Evolutionary conservation across 148 eudicot genomes (phyloP), one percentile per base, ranked within the genome.

Genomic region (Vaccinium darrowii): DNA sequence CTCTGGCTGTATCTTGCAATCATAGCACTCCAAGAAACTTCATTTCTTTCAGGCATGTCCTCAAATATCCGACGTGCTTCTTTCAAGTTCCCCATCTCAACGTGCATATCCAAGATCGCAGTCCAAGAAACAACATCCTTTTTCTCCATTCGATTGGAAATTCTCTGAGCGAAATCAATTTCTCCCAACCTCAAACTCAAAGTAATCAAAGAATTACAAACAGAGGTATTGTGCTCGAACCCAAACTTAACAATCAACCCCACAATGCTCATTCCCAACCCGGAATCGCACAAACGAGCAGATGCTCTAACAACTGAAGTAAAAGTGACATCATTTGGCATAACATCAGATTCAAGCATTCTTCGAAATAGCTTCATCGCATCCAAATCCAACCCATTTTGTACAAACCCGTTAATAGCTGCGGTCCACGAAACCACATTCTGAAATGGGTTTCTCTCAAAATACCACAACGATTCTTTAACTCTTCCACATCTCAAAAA

Each of bases 121-220:
- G 94, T 92, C 94, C 92, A 92, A 25, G 94, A 89, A 85, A 92
- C 87, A 33, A 92, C 94, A 88, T 92, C 91, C 84, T 80, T 90
- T 13, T 81, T 53, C 79, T 86, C 87, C 90, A 92, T 92, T 43
- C 74, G 51, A 82, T 87, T 79, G 50, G 90, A 92, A 72, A 87
- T 84, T 65, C 56, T 88, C 88, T 86, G 58, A 1, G 91, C 94
- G 72, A 78, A 79, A 74, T 88, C 90, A 27, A 74, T 60, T 39
- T 89, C 67, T 2, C 88, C 85, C 83, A 89, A 80, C 82, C 90
- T 90, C 79, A 90, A 77, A 82, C 81, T 73, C 58, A 90, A 89
- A 3, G 89, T 87, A 53, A 90, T 86, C 87, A 92, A 84, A 77
- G 92, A 89, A 86, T 92, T 92, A 47, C 71, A 84, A 71, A 90